Evolutionary conservation across 2,329 filamentous ascomycete species (phyloP).

Genomic region (Xylariales sp.): DNA sequence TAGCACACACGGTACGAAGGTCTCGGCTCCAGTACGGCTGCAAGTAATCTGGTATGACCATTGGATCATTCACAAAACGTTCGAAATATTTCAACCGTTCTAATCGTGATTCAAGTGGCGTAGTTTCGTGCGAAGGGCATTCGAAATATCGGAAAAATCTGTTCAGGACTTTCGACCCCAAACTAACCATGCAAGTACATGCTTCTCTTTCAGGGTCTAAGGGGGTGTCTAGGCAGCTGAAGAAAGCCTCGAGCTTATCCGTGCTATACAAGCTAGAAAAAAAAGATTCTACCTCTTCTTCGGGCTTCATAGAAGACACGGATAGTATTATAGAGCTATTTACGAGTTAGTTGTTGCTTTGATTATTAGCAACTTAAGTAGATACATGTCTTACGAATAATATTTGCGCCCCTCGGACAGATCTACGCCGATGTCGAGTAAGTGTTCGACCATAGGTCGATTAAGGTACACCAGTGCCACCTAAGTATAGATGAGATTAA

Average conservation of each 20-base stretch:
- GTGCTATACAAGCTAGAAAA: background rate
- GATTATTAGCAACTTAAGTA: background rate
- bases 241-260: background rate
- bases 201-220: background rate
- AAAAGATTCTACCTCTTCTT: background rate
- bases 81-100: background rate
- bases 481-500: conserved; percentile 2
- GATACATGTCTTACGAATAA: background rate
- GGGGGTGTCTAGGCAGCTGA: background rate
- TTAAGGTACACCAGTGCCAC: background rate
- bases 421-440: conserved; percentile 10
- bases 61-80: background rate
- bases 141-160: background rate
- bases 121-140: conserved; percentile 15
- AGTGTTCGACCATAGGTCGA: conserved; percentile 7
- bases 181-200: background rate
- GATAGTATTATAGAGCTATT: background rate
- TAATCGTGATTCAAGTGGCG: conserved; percentile 6
- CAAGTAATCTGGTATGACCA: conserved; percentile 1
- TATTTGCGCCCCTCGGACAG: background rate
- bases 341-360: background rate
- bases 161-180: background rate
- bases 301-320: too few species aligned
- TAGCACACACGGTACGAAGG: conserved; percentile 19
- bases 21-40: conserved; percentile 21